These are phyloP conservation scores for Groenewaldozyma tartarivorans DNA, from an alignment of 805 yeast species.

Conservation along the genomic window DNA sequence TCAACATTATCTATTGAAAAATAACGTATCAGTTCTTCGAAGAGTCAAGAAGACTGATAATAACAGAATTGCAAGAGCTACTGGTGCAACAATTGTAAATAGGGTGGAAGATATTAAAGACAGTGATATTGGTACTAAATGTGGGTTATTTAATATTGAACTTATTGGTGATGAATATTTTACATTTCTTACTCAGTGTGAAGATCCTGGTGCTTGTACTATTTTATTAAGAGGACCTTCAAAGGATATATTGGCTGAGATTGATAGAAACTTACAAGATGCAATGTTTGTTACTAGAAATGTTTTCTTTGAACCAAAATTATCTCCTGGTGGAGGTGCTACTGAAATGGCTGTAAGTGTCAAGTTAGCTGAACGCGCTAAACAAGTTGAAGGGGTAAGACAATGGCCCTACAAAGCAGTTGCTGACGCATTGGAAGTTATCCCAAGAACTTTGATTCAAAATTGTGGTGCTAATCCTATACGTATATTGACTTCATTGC, in stretches of 20 bases:
- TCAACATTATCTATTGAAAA: conserved; percentile 89
- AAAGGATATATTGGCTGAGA: conserved; percentile 90
- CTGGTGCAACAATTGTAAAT: conserved; percentile 96
- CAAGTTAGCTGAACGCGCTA: conserved; percentile 78
- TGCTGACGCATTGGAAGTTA: conserved; percentile 97
- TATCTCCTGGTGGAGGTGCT: conserved; percentile 99
- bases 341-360: conserved; percentile 98
- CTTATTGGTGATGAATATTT: conserved; percentile 96
- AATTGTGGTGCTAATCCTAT: conserved; percentile 97
- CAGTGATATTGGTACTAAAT: conserved; percentile 75
- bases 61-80: conserved; percentile 92
- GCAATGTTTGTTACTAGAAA: conserved; percentile 98
- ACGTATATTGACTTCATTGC: conserved; percentile 74
- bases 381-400: conserved; percentile 83
- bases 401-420: conserved; percentile 99
- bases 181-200: conserved; percentile 72
- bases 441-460: conserved; percentile 94
- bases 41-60: conserved; percentile 93
- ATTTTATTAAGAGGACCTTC: conserved; percentile 91
- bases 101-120: conserved; percentile 92
- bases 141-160: conserved; percentile 89
- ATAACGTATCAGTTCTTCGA: conserved; percentile 86
- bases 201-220: conserved; percentile 88
- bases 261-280: conserved; percentile 94
- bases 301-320: conserved; percentile 86